Evolutionary conservation across 2,329 filamentous ascomycete species (phyloP), one percentile per base, ranked within the genome.

Genomic region (Pseudocercospora macadamiae): DNA sequence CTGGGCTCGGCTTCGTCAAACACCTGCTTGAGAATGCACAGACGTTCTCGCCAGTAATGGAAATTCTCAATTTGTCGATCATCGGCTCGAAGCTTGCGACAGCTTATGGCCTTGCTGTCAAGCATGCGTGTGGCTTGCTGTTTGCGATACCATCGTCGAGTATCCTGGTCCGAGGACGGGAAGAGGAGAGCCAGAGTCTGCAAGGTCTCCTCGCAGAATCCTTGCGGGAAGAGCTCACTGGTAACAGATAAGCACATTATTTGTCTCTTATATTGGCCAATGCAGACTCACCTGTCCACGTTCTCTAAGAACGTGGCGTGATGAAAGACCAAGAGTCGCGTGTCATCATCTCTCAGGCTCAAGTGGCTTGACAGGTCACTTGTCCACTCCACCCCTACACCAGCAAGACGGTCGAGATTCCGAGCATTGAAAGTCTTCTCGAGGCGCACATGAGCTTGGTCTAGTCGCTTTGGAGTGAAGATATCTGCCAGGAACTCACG

Each of bases 361-460:
- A 80, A 66, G 60, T 80, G 78, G 54, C 79, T 75, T 0, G 72
- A 64, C 2, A 80, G 59, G 42, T 80, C 79, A 19, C 70, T 65
- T 0, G 78, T 80, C 67, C 72, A 75, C 4, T 63, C 54, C 4
- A 74, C 67, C 14, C 71, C 25, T 10, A 80, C 67, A 0, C 76
- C 77, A 0, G 70, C 76, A 8, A 80, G 32, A 30, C 56, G 51
- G 25, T 47, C 39, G 7, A 59, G 42, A 10, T 47, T 57, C 5
- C 48, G 55, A 19, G 55, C 55, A 34, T 57, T 57, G 26, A 57
- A 57, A 7, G 25, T 53, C 21, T 53, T 52, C 49, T 57, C 48
- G 14, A 57, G 47, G 14, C 55, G 55, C 14, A 57, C 55, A 23
- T 45, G 48, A 7, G 12, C 26, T 5, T 47, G 37, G 18, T 25